A percentile compares a stretch with the other conserved stretches of the same genome.
phyloP scores from a whole-genome alignment of 352 stramenopile genomes.

The Pythium monospermum region DNA sequence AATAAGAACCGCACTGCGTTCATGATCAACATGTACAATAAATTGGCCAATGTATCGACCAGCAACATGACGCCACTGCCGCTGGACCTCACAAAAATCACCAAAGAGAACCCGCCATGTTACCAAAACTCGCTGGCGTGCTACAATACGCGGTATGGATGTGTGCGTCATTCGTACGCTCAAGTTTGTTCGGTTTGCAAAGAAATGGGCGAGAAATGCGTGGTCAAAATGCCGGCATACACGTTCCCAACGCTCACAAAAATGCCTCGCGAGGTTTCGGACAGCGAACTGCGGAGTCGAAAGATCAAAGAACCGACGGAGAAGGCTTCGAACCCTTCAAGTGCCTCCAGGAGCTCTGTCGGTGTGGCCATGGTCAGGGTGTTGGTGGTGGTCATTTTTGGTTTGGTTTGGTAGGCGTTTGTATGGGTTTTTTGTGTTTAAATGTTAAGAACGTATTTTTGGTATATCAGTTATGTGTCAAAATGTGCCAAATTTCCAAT shows the following conservation, averaged over 20 bases:
- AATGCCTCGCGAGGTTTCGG: slow-evolving; percentile 19
- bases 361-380: not conserved
- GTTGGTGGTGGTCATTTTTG: not conserved
- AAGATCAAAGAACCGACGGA: slow-evolving; percentile 26
- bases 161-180: slow-evolving; percentile 47
- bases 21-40: slow-evolving; percentile 60
- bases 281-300: slow-evolving; percentile 33
- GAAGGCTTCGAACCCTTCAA: slow-evolving; percentile 22
- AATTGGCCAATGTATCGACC: slow-evolving; percentile 13
- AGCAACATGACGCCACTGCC: slow-evolving; percentile 42
- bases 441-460: slow-evolving; percentile 13
- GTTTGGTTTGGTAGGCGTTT: not conserved
- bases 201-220: slow-evolving; percentile 30
- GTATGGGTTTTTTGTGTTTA: slow-evolving; percentile 15
- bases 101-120: slow-evolving; percentile 48
- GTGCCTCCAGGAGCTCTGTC: not conserved
- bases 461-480: slow-evolving; percentile 4
- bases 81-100: slow-evolving; percentile 31
- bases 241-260: slow-evolving; percentile 38
- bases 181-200: slow-evolving; percentile 60
- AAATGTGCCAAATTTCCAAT: not conserved
- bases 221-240: slow-evolving; percentile 30
- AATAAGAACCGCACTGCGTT: slow-evolving; percentile 44
- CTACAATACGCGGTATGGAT: slow-evolving; percentile 47
- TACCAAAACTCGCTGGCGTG: slow-evolving; percentile 53